phyloP scores from a whole-genome alignment of 75 land plant genomes.

The Chamaecyparis obtusa region DNA sequence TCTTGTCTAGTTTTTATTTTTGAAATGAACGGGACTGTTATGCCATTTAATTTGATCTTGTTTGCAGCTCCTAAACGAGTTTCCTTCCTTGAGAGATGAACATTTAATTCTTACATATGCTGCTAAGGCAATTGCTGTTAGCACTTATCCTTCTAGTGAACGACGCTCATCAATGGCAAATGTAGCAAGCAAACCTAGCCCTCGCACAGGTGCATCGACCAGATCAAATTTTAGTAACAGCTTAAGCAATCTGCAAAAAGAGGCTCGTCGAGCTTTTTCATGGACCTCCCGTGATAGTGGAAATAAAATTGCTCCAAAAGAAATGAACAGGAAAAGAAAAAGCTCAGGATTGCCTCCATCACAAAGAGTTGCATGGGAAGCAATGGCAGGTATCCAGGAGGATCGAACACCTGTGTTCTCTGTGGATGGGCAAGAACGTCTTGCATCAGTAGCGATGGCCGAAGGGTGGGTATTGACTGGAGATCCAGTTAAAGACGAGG shows the following conservation, averaged over 20 bases:
- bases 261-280: constrained; percentile 76
- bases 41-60: neutral
- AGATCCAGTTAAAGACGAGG: constrained; percentile 71
- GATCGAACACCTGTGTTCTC: constrained; percentile 47
- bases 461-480: constrained; percentile 96
- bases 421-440: constrained; percentile 75
- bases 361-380: constrained; percentile 85
- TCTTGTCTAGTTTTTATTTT: neutral
- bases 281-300: constrained; percentile 81
- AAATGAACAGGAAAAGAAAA: constrained; percentile 75
- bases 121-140: constrained; percentile 83
- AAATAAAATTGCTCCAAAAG: constrained; percentile 64
- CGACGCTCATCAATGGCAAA: constrained; percentile 40
- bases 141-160: constrained; percentile 51
- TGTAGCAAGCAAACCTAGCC: constrained; percentile 45
- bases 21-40: neutral
- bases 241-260: constrained; percentile 66
- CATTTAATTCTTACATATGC: constrained; percentile 73
- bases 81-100: constrained; percentile 90
- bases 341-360: constrained; percentile 72
- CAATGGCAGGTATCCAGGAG: constrained; percentile 87
- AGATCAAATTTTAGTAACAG: constrained; percentile 64
- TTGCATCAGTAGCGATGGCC: constrained; percentile 72
- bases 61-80: constrained; percentile 80
- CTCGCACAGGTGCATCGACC: constrained; percentile 34